Percentiles rank a stretch among this genome's conserved stretches.
Evolutionary conservation across 2,329 filamentous ascomycete genomes (phyloP).

Genomic region (Hypoxylon sp.): DNA sequence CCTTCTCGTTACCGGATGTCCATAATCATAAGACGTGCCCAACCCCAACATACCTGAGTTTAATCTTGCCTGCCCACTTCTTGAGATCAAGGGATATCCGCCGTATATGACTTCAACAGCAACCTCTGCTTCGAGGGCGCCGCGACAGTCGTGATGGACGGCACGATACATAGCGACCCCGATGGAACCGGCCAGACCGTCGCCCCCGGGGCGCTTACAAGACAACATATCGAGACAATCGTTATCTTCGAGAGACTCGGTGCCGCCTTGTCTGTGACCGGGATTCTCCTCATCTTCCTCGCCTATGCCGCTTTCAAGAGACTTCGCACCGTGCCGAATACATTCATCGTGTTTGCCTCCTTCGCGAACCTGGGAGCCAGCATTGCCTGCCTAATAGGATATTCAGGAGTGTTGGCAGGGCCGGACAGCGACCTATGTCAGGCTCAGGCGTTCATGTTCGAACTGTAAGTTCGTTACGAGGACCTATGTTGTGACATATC

Average conservation of each 20-base stretch:
- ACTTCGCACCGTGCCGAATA: slow-evolving; percentile 72
- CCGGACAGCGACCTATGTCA: slow-evolving; percentile 72
- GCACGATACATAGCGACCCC: slow-evolving; percentile 22
- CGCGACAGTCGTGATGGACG: slow-evolving; percentile 24
- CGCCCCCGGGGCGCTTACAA: slow-evolving; percentile 30
- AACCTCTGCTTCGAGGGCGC: background rate
- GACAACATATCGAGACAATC: slow-evolving; percentile 59
- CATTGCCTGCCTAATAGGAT: slow-evolving; percentile 78
- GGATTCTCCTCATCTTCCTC: slow-evolving; percentile 67
- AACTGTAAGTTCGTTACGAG: slow-evolving; percentile 69
- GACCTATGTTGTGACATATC: background rate
- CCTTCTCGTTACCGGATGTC: background rate
- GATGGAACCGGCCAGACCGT: slow-evolving; percentile 22
- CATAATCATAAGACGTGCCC: background rate
- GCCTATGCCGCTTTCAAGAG: slow-evolving; percentile 67
- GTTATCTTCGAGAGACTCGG: slow-evolving; percentile 68
- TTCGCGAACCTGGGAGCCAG: slow-evolving; percentile 72
- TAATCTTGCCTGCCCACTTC: background rate
- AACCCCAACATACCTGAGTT: background rate
- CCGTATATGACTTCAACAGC: background rate
- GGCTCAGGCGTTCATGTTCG: slow-evolving; percentile 72
- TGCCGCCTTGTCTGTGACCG: slow-evolving; percentile 67
- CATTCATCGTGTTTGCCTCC: slow-evolving; percentile 74
- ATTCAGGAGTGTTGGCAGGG: slow-evolving; percentile 72
- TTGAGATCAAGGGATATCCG: background rate